A percentile compares a stretch with the other conserved stretches of the same genome.
phyloP scores from a whole-genome alignment of 148 eudicot genomes.

The Chenopodium album region DNA sequence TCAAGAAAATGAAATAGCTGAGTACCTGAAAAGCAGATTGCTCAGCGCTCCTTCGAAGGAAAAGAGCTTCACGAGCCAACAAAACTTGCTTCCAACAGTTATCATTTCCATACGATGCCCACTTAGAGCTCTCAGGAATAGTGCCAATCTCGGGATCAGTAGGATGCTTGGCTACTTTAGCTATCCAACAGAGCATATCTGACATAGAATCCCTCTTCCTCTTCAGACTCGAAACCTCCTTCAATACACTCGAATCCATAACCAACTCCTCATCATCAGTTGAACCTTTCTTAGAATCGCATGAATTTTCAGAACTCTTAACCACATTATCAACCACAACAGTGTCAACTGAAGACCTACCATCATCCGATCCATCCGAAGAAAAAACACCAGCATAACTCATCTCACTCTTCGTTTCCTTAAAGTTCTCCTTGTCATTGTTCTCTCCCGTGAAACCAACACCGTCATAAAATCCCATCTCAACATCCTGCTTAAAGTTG shows the following conservation, averaged over 20 bases:
- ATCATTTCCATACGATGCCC: conserved; percentile 56
- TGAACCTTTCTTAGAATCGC: conserved; percentile 23
- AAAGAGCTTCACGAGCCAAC: conserved; percentile 53
- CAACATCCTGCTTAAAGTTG: not conserved
- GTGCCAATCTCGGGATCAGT: conserved; percentile 50
- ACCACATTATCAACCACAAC: conserved; percentile 21
- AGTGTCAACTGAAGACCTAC: conserved; percentile 18
- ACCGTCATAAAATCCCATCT: conserved; percentile 1
- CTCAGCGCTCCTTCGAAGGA: conserved; percentile 36
- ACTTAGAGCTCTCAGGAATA: conserved; percentile 57
- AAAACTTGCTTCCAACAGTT: conserved; percentile 67
- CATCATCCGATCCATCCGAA: conserved; percentile 23
- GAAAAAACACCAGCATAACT: conserved; percentile 4
- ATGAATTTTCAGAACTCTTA: conserved; percentile 27
- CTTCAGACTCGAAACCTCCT: conserved; percentile 38
- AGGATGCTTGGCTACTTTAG: conserved; percentile 65
- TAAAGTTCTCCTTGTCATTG: too few species aligned
- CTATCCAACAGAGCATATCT: conserved; percentile 57
- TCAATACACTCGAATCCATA: conserved; percentile 27
- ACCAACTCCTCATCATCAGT: conserved; percentile 23
- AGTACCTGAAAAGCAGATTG: conserved; percentile 51
- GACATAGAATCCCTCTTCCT: conserved; percentile 43
- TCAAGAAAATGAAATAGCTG: not conserved
- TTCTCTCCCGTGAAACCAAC: not conserved
- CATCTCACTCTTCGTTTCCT: not conserved